Conservation (phyloP, 768 basidiomycete species). For the Lentinula sp. region DNA sequence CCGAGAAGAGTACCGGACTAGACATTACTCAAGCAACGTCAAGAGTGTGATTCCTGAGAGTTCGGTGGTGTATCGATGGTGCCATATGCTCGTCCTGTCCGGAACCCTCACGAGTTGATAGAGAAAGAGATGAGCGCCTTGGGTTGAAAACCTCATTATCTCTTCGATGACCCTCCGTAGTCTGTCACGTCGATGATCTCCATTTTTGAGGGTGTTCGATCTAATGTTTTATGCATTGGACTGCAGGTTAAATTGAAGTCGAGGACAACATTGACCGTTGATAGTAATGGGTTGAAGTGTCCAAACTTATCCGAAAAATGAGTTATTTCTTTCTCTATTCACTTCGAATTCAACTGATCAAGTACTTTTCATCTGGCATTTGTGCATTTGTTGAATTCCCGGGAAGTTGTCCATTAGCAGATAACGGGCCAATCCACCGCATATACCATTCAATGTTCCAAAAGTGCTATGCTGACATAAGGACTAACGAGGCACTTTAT, state of each 20-base stretch:
- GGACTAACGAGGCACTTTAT: neutral
- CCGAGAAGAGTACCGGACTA: neutral
- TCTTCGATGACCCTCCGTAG: neutral
- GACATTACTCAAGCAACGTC: neutral
- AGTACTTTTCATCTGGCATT: neutral
- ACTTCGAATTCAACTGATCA: neutral
- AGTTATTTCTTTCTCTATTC: neutral
- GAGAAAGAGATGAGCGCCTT: neutral
- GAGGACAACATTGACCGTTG: neutral
- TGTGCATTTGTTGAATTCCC: neutral
- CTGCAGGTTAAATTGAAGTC: neutral
- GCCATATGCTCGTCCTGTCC: no score
- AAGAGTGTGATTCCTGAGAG: neutral
- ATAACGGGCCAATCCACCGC: no score
- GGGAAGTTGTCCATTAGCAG: neutral
- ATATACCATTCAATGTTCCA: neutral
- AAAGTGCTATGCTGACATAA: neutral
- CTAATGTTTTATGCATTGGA: neutral
- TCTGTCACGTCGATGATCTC: neutral
- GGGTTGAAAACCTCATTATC: neutral
- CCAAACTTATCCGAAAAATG: no score
- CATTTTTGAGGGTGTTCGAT: neutral
- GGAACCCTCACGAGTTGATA: neutral
- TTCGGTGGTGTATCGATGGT: neutral
- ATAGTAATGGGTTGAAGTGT: no score